Conservation (phyloP, 106 monocot genomes). For the Posidonia australis region DNA sequence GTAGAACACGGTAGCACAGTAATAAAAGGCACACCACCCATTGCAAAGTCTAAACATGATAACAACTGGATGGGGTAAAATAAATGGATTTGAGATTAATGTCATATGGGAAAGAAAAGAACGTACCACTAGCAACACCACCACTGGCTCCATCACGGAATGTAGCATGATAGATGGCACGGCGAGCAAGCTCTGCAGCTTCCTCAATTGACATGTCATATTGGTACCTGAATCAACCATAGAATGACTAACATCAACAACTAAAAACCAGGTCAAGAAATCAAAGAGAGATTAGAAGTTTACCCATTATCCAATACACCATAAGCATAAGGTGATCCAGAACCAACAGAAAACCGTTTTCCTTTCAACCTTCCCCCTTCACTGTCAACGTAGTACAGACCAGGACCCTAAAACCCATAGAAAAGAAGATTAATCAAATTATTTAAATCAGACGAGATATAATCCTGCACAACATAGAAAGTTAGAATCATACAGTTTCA, state of each 20-base stretch:
- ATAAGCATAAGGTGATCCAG: conserved; percentile 73
- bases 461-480: background rate
- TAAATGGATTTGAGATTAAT: background rate
- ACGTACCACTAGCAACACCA: conserved; percentile 62
- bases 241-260: background rate
- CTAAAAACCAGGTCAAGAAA: background rate
- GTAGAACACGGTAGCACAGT: too few relatives aligned
- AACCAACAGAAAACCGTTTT: conserved; percentile 63
- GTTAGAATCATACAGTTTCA: conserved; percentile 47
- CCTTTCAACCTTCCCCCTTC: conserved; percentile 75
- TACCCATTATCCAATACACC: conserved; percentile 64
- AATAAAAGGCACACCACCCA: too few relatives aligned
- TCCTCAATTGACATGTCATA: conserved; percentile 62
- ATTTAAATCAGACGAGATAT: background rate
- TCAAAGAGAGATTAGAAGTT: background rate
- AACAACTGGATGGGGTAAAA: background rate
- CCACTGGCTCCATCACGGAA: conserved; percentile 74
- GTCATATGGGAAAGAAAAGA: background rate
- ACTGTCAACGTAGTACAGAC: conserved; percentile 67
- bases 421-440: background rate
- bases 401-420: conserved; percentile 34
- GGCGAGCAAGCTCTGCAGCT: conserved; percentile 62
- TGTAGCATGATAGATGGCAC: conserved; percentile 80
- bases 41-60: too few relatives aligned
- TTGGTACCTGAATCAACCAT: conserved; percentile 30